phyloP scores from a whole-genome alignment of 1,284 basidiomycete species.

The Acaromyces ingoldii region DNA sequence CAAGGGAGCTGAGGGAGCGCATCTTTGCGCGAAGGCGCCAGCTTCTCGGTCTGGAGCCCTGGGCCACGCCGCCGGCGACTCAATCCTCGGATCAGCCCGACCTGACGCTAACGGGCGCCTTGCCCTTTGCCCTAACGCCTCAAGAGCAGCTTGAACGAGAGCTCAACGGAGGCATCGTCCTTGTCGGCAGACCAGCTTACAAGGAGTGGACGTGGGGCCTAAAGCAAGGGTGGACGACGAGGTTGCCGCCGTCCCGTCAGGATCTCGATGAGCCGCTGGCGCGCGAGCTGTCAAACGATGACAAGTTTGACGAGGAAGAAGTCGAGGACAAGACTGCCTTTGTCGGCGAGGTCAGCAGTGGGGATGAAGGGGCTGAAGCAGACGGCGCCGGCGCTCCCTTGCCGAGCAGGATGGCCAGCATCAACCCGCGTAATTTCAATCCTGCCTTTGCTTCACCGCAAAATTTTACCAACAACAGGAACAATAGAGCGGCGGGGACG shows the following conservation, averaged over 20 bases:
- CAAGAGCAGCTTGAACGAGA: slow-evolving; percentile 62
- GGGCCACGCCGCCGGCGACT: slow-evolving; percentile 12
- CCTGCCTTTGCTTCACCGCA: too few species aligned
- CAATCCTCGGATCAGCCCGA: not conserved
- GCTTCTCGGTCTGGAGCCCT: slow-evolving; percentile 44
- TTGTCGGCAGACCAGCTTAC: slow-evolving; percentile 84
- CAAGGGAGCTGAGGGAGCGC: slow-evolving; percentile 67
- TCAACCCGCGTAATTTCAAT: not conserved
- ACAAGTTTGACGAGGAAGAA: slow-evolving; percentile 65
- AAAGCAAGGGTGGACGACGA: slow-evolving; percentile 69
- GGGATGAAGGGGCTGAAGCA: slow-evolving; percentile 20
- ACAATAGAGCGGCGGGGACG: too few species aligned
- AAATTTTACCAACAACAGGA: too few species aligned
- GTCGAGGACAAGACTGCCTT: slow-evolving; percentile 21
- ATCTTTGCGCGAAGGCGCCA: slow-evolving; percentile 63
- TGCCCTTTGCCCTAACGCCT: slow-evolving; percentile 62
- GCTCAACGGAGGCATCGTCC: slow-evolving; percentile 73
- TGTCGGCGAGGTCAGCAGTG: slow-evolving; percentile 13
- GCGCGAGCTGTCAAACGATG: slow-evolving; percentile 65
- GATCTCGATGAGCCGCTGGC: slow-evolving; percentile 67
- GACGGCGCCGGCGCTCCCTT: slow-evolving; percentile 16
- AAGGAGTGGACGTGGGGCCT: slow-evolving; percentile 92
- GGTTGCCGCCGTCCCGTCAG: slow-evolving; percentile 58
- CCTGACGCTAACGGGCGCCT: slow-evolving; percentile 48
- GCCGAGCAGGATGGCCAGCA: not conserved